Conservation (phyloP, 306 rosid species). For the Cyamopsis tetragonoloba region DNA sequence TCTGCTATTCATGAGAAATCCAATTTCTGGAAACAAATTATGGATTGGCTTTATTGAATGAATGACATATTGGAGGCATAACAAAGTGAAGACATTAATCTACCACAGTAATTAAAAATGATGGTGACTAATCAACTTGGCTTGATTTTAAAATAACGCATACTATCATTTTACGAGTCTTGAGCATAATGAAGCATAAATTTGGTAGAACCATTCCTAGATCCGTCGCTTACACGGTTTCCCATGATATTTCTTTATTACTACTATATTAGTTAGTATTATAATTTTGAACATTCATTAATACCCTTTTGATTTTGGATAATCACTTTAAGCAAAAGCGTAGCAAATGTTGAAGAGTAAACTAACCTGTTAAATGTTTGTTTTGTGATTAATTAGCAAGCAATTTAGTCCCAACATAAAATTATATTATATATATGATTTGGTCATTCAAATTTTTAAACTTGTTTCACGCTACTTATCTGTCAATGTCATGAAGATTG, state of each 20-base stretch:
- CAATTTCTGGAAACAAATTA: not conserved
- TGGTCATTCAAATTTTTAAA: not conserved
- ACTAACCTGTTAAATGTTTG: not conserved
- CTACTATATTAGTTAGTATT: not conserved
- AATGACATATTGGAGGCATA: conserved; percentile 19
- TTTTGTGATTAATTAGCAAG: not conserved
- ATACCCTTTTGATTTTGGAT: conserved; percentile 8
- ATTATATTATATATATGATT: not conserved
- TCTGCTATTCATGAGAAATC: not conserved
- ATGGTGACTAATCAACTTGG: not conserved
- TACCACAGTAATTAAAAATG: conserved; percentile 13
- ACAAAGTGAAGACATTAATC: conserved; percentile 24
- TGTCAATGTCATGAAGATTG: too few species aligned
- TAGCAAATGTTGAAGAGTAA: not conserved
- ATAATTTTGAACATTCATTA: not conserved
- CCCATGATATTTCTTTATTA: conserved; percentile 24
- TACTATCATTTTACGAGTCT: not conserved
- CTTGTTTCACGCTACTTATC: not conserved
- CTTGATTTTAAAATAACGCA: not conserved
- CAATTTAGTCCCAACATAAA: not conserved
- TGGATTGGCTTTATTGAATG: not conserved
- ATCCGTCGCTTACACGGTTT: conserved; percentile 31
- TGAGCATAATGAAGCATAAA: conserved; percentile 4
- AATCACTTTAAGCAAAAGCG: conserved; percentile 18
- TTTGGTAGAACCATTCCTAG: conserved; percentile 25